Conservation (phyloP, 257 asterid genomes). For the Fraxinus anomala region DNA sequence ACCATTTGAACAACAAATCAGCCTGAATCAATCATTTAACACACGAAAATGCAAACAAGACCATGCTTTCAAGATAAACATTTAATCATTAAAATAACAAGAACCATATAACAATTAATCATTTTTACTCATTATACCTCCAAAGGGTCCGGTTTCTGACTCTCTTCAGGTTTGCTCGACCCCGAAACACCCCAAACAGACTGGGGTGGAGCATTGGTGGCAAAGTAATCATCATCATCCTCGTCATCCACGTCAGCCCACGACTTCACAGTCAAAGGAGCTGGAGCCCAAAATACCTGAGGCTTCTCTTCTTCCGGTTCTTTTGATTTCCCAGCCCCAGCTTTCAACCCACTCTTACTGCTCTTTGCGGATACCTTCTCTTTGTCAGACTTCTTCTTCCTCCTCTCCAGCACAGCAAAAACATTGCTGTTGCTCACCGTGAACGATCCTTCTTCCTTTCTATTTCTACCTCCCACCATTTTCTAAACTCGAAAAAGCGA, state of each 20-base stretch:
- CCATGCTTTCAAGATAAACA: background rate
- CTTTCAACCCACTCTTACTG: slow-evolving; percentile 32
- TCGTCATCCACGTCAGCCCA: slow-evolving; percentile 88
- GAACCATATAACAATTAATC: background rate
- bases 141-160: slow-evolving; percentile 40
- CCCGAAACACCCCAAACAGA: slow-evolving; percentile 54
- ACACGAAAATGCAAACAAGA: background rate
- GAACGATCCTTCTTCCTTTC: slow-evolving; percentile 64
- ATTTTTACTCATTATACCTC: slow-evolving; percentile 48
- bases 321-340: slow-evolving; percentile 42
- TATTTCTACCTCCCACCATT: slow-evolving; percentile 62
- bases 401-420: slow-evolving; percentile 77
- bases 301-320: slow-evolving; percentile 43
- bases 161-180: slow-evolving; percentile 31
- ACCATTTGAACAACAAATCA: slow-evolving; percentile 3
- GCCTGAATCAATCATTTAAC: background rate
- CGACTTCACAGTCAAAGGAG: slow-evolving; percentile 66
- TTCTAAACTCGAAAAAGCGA: slow-evolving; percentile 23
- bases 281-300: slow-evolving; percentile 67
- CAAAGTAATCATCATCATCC: slow-evolving; percentile 77
- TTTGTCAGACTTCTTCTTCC: slow-evolving; percentile 73
- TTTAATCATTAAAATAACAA: background rate
- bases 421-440: slow-evolving; percentile 60
- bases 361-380: slow-evolving; percentile 55
- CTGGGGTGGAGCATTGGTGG: slow-evolving; percentile 75